Evolutionary conservation across 2,329 filamentous ascomycete species (phyloP), one percentile per base, ranked within the genome.

Genomic region (Penicillium hordei): DNA sequence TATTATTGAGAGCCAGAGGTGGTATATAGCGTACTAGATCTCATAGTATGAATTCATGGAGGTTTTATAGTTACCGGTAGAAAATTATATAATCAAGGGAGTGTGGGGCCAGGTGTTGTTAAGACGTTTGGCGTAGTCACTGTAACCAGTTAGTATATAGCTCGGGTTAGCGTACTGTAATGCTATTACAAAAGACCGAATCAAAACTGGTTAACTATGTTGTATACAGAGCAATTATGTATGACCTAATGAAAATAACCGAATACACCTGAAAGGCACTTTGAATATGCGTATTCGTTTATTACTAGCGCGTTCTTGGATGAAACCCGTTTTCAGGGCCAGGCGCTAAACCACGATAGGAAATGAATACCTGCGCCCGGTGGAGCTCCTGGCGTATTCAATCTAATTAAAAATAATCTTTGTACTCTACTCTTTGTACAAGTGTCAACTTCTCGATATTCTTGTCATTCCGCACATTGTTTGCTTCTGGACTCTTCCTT

Each of bases 1-100:
- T 27, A 58, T 65, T 34, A 59, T 62, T 40, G 21, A 40, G 21
- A 31, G 29, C 29, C 29, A 31, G 9, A 9, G 29, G 9, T 31
- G 29, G 29, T 31, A 31, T 31, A 31, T 2, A 27, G 3, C 27
- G 6, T 27, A 27, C 8, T 27, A 27, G n/a, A n/a, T n/a, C n/a
- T n/a, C n/a, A n/a, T n/a, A n/a, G n/a, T n/a, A n/a, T n/a, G n/a
- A n/a, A n/a, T n/a, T n/a, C n/a, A n/a, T n/a, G n/a, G n/a, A n/a
- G n/a, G n/a, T n/a, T n/a, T n/a, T n/a, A n/a, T n/a, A n/a, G n/a
- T n/a, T n/a, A n/a, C n/a, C n/a, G n/a, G n/a, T n/a, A n/a, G n/a
- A n/a, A n/a, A n/a, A n/a, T n/a, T n/a, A n/a, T n/a, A n/a, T n/a
- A n/a, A n/a, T n/a, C n/a, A n/a, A n/a, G n/a, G n/a, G n/a, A n/a